Base-by-base conservation (phyloP, 768 basidiomycete species). In the Cystofilobasidium macerans region DNA sequence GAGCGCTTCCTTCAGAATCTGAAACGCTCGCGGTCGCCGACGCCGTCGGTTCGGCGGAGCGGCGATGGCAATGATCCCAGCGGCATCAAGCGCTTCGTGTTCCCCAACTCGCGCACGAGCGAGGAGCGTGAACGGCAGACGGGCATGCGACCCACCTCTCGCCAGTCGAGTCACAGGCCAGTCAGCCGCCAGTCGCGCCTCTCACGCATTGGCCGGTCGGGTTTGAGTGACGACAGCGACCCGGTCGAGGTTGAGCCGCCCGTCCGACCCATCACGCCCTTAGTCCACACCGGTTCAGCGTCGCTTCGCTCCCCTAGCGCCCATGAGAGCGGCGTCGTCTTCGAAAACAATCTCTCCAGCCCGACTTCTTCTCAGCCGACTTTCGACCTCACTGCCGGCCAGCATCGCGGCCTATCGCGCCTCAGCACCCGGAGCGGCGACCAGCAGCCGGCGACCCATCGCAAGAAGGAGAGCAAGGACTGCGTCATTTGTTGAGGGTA, bases 401-500 rank as follows among this genome's bases (percentile, higher is more conserved):
- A n/a, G n/a, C 33, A 32, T 9, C 30, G 57, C 40, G 56, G 47
- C 30, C 12, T 45, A 1, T 48, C 48, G 8, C 53, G 62, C 24
- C 28, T 51, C 22, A 30, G 24, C 18, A 26, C 36, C 18, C 24
- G 24, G 4, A 56, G 38, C 26, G 36, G n/a, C 13, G 62, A 54
- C 14, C 18, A 38, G 35, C n/a, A 38, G 45, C 18, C 57, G 1
- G 24, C 24, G 32, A 24, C 3, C 32, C 56, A 64, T n/a, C 57
- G 30, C 40, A 28, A 35, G 5, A 42, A 65, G 40, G 40, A 43
- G 42, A 59, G 42, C 40, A 65, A 57, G 28, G 64, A 65, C 36
- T 65, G 64, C 30, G 42, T 59, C n/a, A 32, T 65, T 26, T 35
- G 36, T 35, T 65, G 28, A 36, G 35, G 36, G 8, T 7, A n/a